These are phyloP conservation scores for Candida schatavii DNA, from an alignment of 805 yeast species.

Conservation along the genomic window DNA sequence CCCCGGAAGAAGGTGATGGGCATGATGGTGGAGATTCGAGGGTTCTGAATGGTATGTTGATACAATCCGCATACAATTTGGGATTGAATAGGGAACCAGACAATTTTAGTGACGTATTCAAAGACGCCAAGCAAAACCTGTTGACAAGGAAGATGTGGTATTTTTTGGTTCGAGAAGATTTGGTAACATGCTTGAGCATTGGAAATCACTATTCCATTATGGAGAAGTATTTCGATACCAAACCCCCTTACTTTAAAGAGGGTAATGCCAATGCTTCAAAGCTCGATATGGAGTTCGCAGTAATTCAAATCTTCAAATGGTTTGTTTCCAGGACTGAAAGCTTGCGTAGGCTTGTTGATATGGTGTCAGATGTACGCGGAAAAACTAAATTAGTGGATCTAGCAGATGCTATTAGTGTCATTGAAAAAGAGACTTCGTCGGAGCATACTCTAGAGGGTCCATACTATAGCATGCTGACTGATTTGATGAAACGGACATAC, in stretches of 20 bases:
- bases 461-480: constrained; percentile 5
- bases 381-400: constrained; percentile 8
- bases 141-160: constrained; percentile 26
- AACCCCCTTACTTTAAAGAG: constrained; percentile 13
- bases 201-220: constrained; percentile 17
- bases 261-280: constrained; percentile 15
- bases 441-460: constrained; percentile 1
- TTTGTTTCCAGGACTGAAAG: constrained; percentile 9
- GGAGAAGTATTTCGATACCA: constrained; percentile 9
- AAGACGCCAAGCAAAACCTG: constrained; percentile 16
- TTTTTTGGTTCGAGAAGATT: constrained; percentile 13
- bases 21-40: constrained; percentile 56
- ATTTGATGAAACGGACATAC: constrained; percentile 8
- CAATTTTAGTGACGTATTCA: constrained; percentile 27
- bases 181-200: constrained; percentile 13
- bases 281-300: constrained; percentile 12
- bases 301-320: constrained; percentile 10
- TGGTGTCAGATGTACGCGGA: constrained; percentile 14
- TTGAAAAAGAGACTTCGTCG: constrained; percentile 7
- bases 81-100: constrained; percentile 65
- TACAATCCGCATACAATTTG: constrained; percentile 60
- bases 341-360: constrained; percentile 11
- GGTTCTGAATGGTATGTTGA: constrained; percentile 47
- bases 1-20: constrained; percentile 50
- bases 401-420: constrained; percentile 6